A percentile compares a stretch with the other conserved stretches of the same genome.
These are phyloP conservation scores for Coemansia sp. DNA, from an alignment of 192 early-diverging fungal species.

Conservation along the genomic window DNA sequence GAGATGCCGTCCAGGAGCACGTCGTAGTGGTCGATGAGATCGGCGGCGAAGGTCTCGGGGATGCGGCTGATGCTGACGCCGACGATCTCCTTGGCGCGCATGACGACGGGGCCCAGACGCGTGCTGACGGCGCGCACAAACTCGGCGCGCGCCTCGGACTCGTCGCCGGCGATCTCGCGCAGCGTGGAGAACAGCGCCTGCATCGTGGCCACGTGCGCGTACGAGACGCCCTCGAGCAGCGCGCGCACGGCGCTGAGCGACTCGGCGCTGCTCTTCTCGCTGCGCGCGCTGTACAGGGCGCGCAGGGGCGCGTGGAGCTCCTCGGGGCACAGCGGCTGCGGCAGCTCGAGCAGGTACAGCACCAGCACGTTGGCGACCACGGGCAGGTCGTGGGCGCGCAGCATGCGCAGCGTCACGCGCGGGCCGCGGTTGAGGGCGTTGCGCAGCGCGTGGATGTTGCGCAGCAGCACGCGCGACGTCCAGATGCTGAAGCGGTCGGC, in stretches of 20 bases:
- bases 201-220: constrained; percentile 40
- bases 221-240: constrained; percentile 35
- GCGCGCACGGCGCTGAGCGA: constrained; percentile 14
- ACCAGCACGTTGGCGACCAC: constrained; percentile 61
- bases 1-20: constrained; percentile 26
- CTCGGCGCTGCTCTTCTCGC: constrained; percentile 33
- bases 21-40: constrained; percentile 50
- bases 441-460: constrained; percentile 62
- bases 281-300: constrained; percentile 56
- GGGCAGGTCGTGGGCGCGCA: constrained; percentile 57
- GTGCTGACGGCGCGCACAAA: constrained; percentile 33
- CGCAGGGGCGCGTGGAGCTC: constrained; percentile 69
- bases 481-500: constrained; percentile 60
- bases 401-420: constrained; percentile 54
- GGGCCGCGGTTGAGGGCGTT: constrained; percentile 62
- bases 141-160: constrained; percentile 7
- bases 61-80: constrained; percentile 37
- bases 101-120: constrained; percentile 46
- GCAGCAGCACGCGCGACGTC: constrained; percentile 59
- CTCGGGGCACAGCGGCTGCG: constrained; percentile 63
- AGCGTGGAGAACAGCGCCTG: constrained; percentile 37
- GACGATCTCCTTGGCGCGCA: constrained; percentile 45
- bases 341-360: constrained; percentile 71
- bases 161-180: constrained; percentile 22
- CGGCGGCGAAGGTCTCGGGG: constrained; percentile 32